Evolutionary conservation across 208 protist species (phyloP).

Genomic region (Wallacemonas rigidus): DNA sequence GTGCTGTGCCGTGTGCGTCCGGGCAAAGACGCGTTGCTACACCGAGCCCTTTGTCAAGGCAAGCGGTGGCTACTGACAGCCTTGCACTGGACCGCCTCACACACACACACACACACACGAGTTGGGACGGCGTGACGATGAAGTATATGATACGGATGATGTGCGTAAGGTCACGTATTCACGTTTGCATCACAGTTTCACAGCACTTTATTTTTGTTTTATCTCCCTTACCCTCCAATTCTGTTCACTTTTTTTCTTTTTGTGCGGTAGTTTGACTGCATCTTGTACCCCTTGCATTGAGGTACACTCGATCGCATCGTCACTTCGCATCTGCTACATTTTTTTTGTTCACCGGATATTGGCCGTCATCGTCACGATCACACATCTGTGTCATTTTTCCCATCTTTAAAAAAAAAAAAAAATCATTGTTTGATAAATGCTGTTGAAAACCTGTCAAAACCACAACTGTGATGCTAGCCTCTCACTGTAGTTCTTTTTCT

Average conservation of each 20-base stretch:
- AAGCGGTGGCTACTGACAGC: background rate
- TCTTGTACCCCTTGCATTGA: conserved; percentile 1
- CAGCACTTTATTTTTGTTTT: conserved; percentile 12
- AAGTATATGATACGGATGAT: conserved; percentile 12
- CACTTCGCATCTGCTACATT: background rate
- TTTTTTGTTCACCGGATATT: conserved; percentile 10
- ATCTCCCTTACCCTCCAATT: too few species aligned
- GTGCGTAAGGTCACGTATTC: conserved; percentile 9
- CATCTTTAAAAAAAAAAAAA: conserved; percentile 20
- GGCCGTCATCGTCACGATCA: background rate
- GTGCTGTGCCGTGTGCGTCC: background rate
- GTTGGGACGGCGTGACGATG: background rate
- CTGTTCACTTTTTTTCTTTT: conserved; percentile 12
- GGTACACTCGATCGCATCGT: background rate
- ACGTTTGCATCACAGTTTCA: conserved; percentile 18
- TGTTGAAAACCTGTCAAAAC: conserved; percentile 21
- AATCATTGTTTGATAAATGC: conserved; percentile 8
- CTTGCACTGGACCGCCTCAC: background rate
- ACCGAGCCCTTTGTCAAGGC: background rate
- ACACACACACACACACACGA: background rate
- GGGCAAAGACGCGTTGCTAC: background rate
- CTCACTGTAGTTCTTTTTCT: conserved; percentile 26
- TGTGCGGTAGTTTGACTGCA: background rate
- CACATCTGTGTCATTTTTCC: background rate
- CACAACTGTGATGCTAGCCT: conserved; percentile 17